Percentiles rank a stretch among this genome's conserved stretches.
Conservation (phyloP, 495 filamentous ascomycete species). For the Aspergillus ellipticus region DNA sequence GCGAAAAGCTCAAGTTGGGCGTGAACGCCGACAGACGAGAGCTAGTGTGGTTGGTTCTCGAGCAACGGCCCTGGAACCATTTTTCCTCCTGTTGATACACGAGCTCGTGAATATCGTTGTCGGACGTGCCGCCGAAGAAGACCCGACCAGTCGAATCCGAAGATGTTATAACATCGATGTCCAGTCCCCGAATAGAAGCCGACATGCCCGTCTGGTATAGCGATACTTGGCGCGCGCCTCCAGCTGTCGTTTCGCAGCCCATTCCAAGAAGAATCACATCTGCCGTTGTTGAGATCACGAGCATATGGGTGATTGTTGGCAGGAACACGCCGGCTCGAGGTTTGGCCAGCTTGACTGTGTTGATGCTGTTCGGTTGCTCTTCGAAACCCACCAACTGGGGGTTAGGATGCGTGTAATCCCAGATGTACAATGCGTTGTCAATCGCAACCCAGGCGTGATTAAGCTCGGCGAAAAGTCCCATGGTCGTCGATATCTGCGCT, state of each 20-base stretch:
- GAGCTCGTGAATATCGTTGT: constrained; percentile 86
- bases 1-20: constrained; percentile 52
- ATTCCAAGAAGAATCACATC: constrained; percentile 84
- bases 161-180: constrained; percentile 71
- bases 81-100: constrained; percentile 94
- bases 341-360: constrained; percentile 73
- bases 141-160: constrained; percentile 76
- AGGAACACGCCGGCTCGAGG: constrained; percentile 83
- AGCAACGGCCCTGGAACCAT: constrained; percentile 84
- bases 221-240: constrained; percentile 65
- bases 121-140: constrained; percentile 78
- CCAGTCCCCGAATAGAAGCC: constrained; percentile 63
- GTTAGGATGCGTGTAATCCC: constrained; percentile 90
- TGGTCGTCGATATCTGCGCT: constrained; percentile 75
- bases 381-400: constrained; percentile 91
- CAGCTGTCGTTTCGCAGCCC: constrained; percentile 53
- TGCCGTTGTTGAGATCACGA: constrained; percentile 80
- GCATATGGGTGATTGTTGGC: constrained; percentile 71
- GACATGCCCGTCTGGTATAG: constrained; percentile 85
- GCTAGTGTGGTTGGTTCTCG: constrained; percentile 79
- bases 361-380: constrained; percentile 80
- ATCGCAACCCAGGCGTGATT: constrained; percentile 95
- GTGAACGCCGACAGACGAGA: constrained; percentile 69
- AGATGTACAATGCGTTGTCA: constrained; percentile 92
- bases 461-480: constrained; percentile 90